Evolutionary conservation across 1,284 basidiomycete genomes (phyloP), one percentile per base, ranked within the genome.

Genomic region (Neolentinus lepideus): DNA sequence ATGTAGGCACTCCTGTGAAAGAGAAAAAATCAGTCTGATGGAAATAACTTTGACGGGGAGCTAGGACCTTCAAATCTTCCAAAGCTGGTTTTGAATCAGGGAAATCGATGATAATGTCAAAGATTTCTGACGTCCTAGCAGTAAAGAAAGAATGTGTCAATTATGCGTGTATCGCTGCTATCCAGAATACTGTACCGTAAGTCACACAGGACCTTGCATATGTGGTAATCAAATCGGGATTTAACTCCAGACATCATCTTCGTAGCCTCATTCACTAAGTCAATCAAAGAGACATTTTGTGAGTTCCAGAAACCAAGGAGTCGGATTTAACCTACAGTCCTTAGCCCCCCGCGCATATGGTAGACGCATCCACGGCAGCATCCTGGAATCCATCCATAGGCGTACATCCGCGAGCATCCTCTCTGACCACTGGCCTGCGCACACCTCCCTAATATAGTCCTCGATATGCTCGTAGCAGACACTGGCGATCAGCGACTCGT

Each of bases 91-190:
- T 76, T 0, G 95, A 97, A 56, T 94, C 90, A 0, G 97, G 95
- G 62, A 85, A 97, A 63, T 94, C 90, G 51, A 96, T 85, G 57
- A 99, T 95, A 56, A 99, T 96, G 61, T 97, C 93, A 64, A 97
- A 98, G 19, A 99, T 86, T 70, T 98, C 93, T 52, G 77, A 77
- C 0, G 88, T 92, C 45, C 93, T 94, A 26, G 25, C 1, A n/a
- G n/a, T n/a, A n/a, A n/a, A 38, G 27, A 35, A 35, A 16, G 9
- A 16, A 35, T 9, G 9, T 35, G 33, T 35, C 33, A 16, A 31
- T 47, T 16, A 52, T 22, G 9, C 43, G 33, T 55, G 31, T 12
- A 53, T 53, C 43, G 14, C 43, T 36, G 24, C 10, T 0, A 24
- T 22, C 26, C 22, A 43, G 1, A 43, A 21, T 55, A 73, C 81